Evolutionary conservation across 495 filamentous ascomycete species (phyloP).

Genomic region (Pyronema domesticum): DNA sequence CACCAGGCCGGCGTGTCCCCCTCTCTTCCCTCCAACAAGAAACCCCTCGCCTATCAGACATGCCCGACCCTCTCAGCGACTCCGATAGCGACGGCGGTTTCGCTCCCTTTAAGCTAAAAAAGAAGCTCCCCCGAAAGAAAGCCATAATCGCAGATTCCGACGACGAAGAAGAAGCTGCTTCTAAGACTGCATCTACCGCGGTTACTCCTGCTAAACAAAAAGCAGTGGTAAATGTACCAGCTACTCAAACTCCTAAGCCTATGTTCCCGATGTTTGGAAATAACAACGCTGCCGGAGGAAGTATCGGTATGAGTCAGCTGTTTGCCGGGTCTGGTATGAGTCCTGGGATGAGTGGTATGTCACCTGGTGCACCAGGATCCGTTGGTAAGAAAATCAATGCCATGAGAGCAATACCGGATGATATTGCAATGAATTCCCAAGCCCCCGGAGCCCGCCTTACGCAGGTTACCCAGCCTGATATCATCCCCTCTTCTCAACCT

Average conservation of each 20-base stretch:
- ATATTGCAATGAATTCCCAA: not conserved
- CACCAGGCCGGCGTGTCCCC: constrained; percentile 3
- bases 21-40: not conserved
- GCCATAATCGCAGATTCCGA: constrained; percentile 38
- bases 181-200: constrained; percentile 27
- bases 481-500: no score
- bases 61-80: constrained; percentile 25
- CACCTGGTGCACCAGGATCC: not conserved
- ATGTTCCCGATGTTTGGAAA: no score
- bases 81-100: constrained; percentile 25
- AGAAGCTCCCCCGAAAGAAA: constrained; percentile 25
- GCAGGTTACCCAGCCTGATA: no score
- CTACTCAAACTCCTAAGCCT: no score
- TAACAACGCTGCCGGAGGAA: not conserved
- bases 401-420: not conserved
- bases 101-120: constrained; percentile 11
- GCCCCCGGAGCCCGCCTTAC: not conserved
- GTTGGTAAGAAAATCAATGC: not conserved
- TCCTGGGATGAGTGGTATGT: not conserved
- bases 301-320: constrained; percentile 20
- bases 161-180: constrained; percentile 52
- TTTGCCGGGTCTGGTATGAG: constrained; percentile 13
- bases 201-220: constrained; percentile 33
- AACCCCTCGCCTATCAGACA: constrained; percentile 21
- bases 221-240: not conserved